Base-by-base conservation (phyloP, 768 basidiomycete genomes). In the Calocybe cyanea region DNA sequence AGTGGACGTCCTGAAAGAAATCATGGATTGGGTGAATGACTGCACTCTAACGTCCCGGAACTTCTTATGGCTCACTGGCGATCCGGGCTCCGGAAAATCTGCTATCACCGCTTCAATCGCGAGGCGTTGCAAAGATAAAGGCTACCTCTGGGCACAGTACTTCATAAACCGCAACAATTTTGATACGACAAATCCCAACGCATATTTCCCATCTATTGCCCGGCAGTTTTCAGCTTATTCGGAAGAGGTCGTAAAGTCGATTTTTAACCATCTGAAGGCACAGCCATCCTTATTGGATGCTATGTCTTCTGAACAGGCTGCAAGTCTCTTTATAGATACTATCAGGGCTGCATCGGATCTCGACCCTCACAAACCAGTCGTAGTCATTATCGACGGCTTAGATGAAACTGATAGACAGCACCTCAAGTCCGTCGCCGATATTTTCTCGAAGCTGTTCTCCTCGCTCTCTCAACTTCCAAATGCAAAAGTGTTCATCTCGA, bases 361-460 rank as follows among this genome's bases (percentile, higher is more conserved):
- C 4, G 31, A 52, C 18, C 43, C 40, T 14, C 14, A 7, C 13
- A 43, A 40, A 24, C 50, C 52, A 5, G 45, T 53, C 3, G 49
- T 57, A 6, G 25, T 57, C 24, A 41, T 57, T 18, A 57, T 56
- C 33, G 55, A 56, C 37, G 52, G 45, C 15, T 32, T 56, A n/a
- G 54, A 56, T 39, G 54, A 56, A 38, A 54, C 55, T 2, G 49
- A 51, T 30, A 24, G 21, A n/a, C 41, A 18, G 0, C 45, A 44
- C 35, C 47, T 53, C 13, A 40, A 14, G n/a, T 20, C 28, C 8
- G 49, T 45, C 11, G 52, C 50, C 6, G 35, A 35, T 2, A 46
- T 52, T 19, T 51, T 56, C 28, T 49, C 53, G n/a, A 19, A 23
- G 11, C 30, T 51, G n/a, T 51, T 51, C 30, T 8, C 39, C 1